Conservation (phyloP, 1,139 yeast species). For the Geotrichum fermentans region DNA sequence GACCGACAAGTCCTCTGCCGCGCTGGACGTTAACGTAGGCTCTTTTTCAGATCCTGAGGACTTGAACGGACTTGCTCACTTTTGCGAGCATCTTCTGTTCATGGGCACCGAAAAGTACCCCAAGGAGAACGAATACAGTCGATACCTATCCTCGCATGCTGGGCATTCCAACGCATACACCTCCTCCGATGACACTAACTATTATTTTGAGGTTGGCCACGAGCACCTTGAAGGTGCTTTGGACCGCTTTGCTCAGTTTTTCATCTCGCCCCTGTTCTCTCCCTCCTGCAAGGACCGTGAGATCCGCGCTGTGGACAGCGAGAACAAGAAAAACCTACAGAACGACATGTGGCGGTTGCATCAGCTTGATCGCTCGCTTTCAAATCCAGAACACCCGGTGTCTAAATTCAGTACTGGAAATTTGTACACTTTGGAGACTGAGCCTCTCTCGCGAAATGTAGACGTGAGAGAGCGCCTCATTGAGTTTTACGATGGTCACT, state of each 20-base stretch:
- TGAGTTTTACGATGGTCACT: slow-evolving; percentile 53
- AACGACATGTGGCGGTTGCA: slow-evolving; percentile 83
- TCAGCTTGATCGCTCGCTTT: slow-evolving; percentile 71
- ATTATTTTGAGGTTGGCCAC: slow-evolving; percentile 77
- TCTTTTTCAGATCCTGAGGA: slow-evolving; percentile 72
- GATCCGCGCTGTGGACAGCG: slow-evolving; percentile 91
- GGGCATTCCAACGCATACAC: slow-evolving; percentile 81
- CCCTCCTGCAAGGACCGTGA: slow-evolving; percentile 84
- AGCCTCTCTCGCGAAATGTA: slow-evolving; percentile 47
- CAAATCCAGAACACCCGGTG: slow-evolving; percentile 68
- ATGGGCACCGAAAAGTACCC: slow-evolving; percentile 98
- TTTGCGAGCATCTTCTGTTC: slow-evolving; percentile 89
- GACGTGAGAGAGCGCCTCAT: slow-evolving; percentile 67
- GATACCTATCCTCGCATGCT: slow-evolving; percentile 67
- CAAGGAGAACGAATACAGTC: slow-evolving; percentile 78
- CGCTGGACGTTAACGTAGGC: slow-evolving; percentile 88
- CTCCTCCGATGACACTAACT: slow-evolving; percentile 82
- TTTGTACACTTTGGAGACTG: slow-evolving; percentile 52
- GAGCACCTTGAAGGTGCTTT: slow-evolving; percentile 78
- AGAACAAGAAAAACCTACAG: slow-evolving; percentile 89
- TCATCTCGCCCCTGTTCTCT: slow-evolving; percentile 77
- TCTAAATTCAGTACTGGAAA: slow-evolving; percentile 74
- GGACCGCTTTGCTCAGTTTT: slow-evolving; percentile 90
- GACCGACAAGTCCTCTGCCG: slow-evolving; percentile 91
- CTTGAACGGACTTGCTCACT: slow-evolving; percentile 88